These are phyloP conservation scores for Scopulariopsis brevicaulis DNA, from an alignment of 2,329 filamentous ascomycete species.

Conservation along the genomic window DNA sequence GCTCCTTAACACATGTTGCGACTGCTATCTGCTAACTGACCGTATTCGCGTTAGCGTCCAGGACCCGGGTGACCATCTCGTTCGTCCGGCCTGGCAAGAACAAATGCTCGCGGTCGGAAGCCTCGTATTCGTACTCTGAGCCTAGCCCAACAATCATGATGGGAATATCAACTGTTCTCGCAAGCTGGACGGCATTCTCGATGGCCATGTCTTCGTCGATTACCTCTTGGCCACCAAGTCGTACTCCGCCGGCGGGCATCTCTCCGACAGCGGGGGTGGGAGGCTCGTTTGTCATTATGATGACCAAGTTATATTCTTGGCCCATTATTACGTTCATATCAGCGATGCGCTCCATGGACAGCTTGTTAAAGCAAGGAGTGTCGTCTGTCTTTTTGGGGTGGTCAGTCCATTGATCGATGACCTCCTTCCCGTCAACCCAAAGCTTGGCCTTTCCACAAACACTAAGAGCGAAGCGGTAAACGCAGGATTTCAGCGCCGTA, in stretches of 20 bases:
- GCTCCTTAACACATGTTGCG: too few relatives aligned
- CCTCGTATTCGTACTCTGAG: conserved; percentile 72
- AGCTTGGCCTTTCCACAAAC: conserved; percentile 55
- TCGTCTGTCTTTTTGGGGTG: conserved; percentile 50
- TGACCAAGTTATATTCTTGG: conserved; percentile 43
- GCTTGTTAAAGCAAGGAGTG: conserved; percentile 54
- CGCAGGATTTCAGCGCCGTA: conserved; percentile 45
- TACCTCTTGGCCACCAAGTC: conserved; percentile 48
- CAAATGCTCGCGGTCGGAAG: conserved; percentile 66
- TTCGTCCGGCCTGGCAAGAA: conserved; percentile 65
- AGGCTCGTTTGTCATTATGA: conserved; percentile 50
- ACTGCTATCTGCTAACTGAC: conserved; percentile 16
- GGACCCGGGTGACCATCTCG: conserved; percentile 54
- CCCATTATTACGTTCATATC: conserved; percentile 45
- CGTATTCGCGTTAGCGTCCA: conserved; percentile 55
- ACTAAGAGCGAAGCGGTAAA: conserved; percentile 55
- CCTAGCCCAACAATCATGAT: conserved; percentile 70
- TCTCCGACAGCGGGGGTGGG: conserved; percentile 36
- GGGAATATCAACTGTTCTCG: conserved; percentile 62
- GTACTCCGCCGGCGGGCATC: conserved; percentile 47
- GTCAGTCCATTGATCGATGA: conserved; percentile 43
- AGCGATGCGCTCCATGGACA: conserved; percentile 52
- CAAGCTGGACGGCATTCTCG: conserved; percentile 53
- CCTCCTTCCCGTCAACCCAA: conserved; percentile 47
- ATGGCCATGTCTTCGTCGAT: conserved; percentile 49